Base-by-base conservation (phyloP, 805 yeast species). In the Sungouiella blattae region DNA sequence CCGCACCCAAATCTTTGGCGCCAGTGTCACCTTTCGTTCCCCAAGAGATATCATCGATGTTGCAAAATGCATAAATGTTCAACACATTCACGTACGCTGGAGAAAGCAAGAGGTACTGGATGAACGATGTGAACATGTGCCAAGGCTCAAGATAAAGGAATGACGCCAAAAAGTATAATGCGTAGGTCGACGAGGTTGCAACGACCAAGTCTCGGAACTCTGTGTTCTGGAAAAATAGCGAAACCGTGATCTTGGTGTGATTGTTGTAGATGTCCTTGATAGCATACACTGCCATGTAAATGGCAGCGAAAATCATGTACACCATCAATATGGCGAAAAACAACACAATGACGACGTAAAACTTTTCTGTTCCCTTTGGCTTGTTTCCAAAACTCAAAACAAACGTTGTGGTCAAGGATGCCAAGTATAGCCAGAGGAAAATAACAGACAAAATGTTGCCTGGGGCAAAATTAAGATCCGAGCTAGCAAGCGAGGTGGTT, bases 11-110 rank as follows among this genome's bases (percentile, higher is more conserved):
- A 26, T 73, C 76, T 23, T 61, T 69, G 4, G 78, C 77, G 3
- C 83, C 74, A n/a, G 70, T 67, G 28, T 78, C 75, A 26, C 85
- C 85, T 55, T 80, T 79, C n/a, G 85, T 79, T 39, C 85, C 85
- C 85, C 85, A 79, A 2, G 85, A 79, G 31, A 79, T 75, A 58
- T 79, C 85, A 52, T 79, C 84, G 63, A 80, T 77, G 57, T 79
- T 79, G 63, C 83, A 79, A 54, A 80, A 79, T 1, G 85, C 83
- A 55, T 77, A 79, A 32, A 79, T 80, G 52, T 77, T 78, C 50
- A 80, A 61, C 26, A 80, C 75, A 43, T 73, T 73, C 41, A 71
- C 64, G 50, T 72, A 73, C n/a, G 74, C 62, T 4, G 79, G 78
- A 18, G 75, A 69, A 32, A 73, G 58, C 50, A 73, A 62, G 41